Percentiles rank a stretch among this genome's conserved stretches.
Conservation (phyloP, 192 early-diverging fungal genomes). For the Chytriomyces sp. region DNA sequence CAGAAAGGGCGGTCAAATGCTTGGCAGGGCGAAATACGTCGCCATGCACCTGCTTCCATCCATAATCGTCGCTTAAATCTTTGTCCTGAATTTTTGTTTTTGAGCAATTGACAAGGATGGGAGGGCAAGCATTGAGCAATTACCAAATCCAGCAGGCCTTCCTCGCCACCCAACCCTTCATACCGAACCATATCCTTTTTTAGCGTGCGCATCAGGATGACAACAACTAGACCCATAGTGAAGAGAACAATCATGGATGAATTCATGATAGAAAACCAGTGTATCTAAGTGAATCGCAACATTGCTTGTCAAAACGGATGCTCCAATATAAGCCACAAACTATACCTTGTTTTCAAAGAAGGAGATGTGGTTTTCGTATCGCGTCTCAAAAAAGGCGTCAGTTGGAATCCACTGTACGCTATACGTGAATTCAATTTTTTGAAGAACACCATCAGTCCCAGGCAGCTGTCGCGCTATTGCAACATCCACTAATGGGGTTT, state of each 20-base stretch:
- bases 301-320: not conserved
- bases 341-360: conserved; percentile 85
- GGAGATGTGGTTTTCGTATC: conserved; percentile 83
- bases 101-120: not conserved
- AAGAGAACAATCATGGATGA: conserved; percentile 92
- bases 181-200: conserved; percentile 93
- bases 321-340: not conserved
- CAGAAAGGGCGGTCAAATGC: conserved; percentile 72
- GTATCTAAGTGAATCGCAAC: conserved; percentile 55
- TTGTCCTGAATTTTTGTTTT: conserved; percentile 47
- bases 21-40: conserved; percentile 95
- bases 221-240: conserved; percentile 86
- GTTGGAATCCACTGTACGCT: conserved; percentile 67
- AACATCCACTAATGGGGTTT: not conserved
- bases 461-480: not conserved
- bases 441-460: conserved; percentile 8
- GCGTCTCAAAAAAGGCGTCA: conserved; percentile 61
- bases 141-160: conserved; percentile 69
- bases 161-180: conserved; percentile 62
- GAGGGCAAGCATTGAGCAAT: conserved; percentile 2
- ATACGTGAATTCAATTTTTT: conserved; percentile 67
- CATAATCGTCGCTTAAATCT: conserved; percentile 88
- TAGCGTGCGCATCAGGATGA: conserved; percentile 86
- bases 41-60: conserved; percentile 97
- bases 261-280: conserved; percentile 95